Percentiles rank a stretch among this genome's conserved stretches.
Evolutionary conservation across 2,329 filamentous ascomycete genomes (phyloP).

Genomic region (Beauveria brongniartii): DNA sequence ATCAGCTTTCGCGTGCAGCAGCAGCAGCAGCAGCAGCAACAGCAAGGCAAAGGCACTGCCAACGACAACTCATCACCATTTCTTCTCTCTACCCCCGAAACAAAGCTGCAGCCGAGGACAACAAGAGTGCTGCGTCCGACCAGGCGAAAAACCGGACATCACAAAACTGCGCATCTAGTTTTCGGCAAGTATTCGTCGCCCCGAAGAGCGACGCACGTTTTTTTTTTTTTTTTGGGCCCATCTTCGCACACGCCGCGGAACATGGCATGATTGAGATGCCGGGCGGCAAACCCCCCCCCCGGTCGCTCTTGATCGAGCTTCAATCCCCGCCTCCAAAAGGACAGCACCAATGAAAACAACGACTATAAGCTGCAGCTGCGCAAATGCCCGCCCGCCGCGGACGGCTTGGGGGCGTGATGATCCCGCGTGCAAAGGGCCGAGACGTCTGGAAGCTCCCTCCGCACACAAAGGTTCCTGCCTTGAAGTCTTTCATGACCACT

Average conservation of each 20-base stretch:
- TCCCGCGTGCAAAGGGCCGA: neutral
- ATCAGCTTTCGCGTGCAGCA: neutral
- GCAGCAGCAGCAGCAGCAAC: neutral
- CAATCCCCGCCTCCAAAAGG: neutral
- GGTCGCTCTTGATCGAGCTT: neutral
- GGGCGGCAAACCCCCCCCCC: neutral
- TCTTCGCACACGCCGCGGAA: neutral
- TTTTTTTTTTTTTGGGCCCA: neutral
- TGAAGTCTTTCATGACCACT: neutral
- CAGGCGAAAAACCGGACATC: no score
- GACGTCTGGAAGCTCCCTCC: constrained; percentile 2
- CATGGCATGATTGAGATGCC: neutral
- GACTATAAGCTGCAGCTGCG: neutral
- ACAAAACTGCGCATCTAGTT: neutral
- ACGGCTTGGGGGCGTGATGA: neutral
- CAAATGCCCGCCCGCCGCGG: neutral
- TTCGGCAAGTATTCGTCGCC: neutral
- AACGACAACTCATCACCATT: no score
- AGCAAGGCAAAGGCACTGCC: neutral
- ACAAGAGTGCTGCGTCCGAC: neutral
- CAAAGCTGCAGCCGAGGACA: neutral
- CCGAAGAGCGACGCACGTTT: neutral
- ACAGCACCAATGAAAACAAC: neutral
- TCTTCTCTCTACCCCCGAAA: no score
- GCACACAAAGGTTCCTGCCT: neutral